Base-by-base conservation (phyloP, 2,329 filamentous ascomycete genomes). In the Ophiostoma pallidulum region DNA sequence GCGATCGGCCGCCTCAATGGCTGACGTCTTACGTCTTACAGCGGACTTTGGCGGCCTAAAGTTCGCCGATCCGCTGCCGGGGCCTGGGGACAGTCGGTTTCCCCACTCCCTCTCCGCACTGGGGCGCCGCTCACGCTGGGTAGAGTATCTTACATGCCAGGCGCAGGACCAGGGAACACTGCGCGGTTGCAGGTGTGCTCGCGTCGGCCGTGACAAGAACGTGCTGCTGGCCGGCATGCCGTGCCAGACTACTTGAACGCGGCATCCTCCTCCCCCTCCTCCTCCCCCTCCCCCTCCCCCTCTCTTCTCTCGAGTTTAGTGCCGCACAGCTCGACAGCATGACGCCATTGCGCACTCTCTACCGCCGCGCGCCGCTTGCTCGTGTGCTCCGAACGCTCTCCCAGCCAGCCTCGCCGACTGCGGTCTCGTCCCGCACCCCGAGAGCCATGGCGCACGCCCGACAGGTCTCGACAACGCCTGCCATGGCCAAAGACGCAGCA, bases 401-500 rank as follows among this genome's bases (percentile, higher is more conserved):
- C 7, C 12, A 14, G 29, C 29, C 29, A n/a, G 4, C 9, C 7
- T 32, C 14, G 19, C 36, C 36, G 28, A 28, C 32, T 19, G 24
- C 36, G 28, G 44, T 28, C 19, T 26, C 26, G 16, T 19, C 43
- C 20, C 14, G 12, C 32, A n/a, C 33, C 10, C 14, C 8, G 4
- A 3, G 22, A 6, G 4, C 26, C 9, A 19, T n/a, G n/a, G n/a
- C 32, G 9, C n/a, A 8, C 20, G 13, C 24, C 14, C 35, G 26
- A 1, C 24, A 13, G 12, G 29, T 37, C 4, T 41, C 45, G 3
- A 20, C 32, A 8, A 13, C 39, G 9, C 20, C 39, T 7, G 19
- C 26, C 18, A 19, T n/a, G 7, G n/a, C 28, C 40, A 45, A 35
- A 12, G 69, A n/a, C n/a, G n/a, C n/a, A n/a, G n/a, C n/a, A n/a